Conservation (phyloP, 305 asterid species). For the Fraxinus floribunda region DNA sequence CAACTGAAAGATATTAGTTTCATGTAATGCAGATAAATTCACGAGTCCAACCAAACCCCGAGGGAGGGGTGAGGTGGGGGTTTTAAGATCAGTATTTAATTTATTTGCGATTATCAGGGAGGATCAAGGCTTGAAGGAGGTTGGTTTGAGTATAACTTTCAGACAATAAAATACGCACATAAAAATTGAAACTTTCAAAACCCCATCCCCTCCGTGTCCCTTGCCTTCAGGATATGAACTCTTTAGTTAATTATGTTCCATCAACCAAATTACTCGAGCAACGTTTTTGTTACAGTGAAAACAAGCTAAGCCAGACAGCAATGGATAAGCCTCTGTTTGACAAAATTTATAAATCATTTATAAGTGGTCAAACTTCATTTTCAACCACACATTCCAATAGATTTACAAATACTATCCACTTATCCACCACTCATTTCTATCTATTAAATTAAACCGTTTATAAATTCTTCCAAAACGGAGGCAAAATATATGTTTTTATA, state of each 20-base stretch:
- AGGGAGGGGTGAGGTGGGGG: not conserved
- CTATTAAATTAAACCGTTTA: not conserved
- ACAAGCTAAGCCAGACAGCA: not conserved
- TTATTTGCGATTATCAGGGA: not conserved
- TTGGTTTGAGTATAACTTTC: not conserved
- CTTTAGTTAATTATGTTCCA: not conserved
- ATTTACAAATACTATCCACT: not conserved
- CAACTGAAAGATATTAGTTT: conserved; percentile 11
- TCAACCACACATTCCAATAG: not conserved
- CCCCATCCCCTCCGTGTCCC: not conserved
- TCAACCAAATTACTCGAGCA: not conserved
- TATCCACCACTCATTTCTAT: not conserved
- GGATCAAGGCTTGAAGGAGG: not conserved
- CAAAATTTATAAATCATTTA: not conserved
- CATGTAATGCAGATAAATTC: not conserved
- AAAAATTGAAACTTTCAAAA: not conserved
- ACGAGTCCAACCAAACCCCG: not conserved
- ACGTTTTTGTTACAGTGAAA: not conserved
- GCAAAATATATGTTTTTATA: not conserved
- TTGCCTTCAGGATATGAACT: not conserved
- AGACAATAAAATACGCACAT: not conserved
- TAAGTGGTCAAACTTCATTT: not conserved
- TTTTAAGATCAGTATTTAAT: not conserved
- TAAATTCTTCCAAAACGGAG: not conserved
- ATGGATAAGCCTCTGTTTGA: not conserved